Evolutionary conservation across 805 yeast genomes (phyloP), one percentile per base, ranked within the genome.

Genomic region (Isabelozyma pseudorhagii): DNA sequence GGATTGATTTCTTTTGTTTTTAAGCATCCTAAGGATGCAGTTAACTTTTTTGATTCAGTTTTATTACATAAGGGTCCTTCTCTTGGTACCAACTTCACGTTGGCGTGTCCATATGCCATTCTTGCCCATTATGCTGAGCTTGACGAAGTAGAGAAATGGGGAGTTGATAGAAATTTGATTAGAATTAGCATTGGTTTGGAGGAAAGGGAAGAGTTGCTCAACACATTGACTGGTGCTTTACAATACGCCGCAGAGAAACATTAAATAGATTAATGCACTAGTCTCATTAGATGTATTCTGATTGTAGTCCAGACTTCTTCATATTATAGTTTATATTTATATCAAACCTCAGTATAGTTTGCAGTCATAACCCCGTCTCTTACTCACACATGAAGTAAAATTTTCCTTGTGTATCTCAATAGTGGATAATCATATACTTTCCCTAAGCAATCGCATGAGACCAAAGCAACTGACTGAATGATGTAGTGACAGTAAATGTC

Each of bases 121-220:
- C 74, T 92, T 51, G 96, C 96, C 3, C 97, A 91, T 65, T 89
- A 83, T 66, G 78, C 75, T 48, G 97, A 91, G 66, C 69, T 90
- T 49, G 93, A 89, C 51, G 90, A 84, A 60, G 85, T 88, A 18
- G 88, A 79, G 46, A 73, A 82, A 58, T 91, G 89, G 85, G 96
- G 94, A 1, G 89, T 91, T 31, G 96, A 89, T 62, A 72, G 83
- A 51, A 79, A 85, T 61, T 69, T 92, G 53, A 83, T 92, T 44
- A 77, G 97, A 63, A 77, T 92, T 48, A 87, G 96, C 64, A 80
- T 92, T 49, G 98, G 98, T 0, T 72, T 91, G 46, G 98, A 92
- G 64, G 89, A 85, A 43, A 74, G 77, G 40, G 76, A 75, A 3
- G 84, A 81, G 41, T 75, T 92, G 53, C 54, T 81, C 8, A 61